A percentile compares a stretch with the other conserved stretches of the same genome.
phyloP scores from a whole-genome alignment of 306 rosid species.

The Medicago ruthenica region DNA sequence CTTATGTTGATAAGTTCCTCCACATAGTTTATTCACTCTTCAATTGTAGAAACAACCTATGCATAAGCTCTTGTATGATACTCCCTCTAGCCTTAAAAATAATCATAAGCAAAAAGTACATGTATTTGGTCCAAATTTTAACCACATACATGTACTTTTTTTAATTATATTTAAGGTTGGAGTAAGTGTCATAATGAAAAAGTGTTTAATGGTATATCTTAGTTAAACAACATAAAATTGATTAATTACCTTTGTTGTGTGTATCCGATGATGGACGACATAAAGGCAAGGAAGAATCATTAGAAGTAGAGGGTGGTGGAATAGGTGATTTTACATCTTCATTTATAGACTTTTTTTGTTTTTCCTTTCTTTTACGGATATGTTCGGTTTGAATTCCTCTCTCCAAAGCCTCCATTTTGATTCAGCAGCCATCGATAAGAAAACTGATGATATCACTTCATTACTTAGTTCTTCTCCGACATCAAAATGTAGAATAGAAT shows the following conservation, averaged over 20 bases:
- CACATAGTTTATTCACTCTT: neutral
- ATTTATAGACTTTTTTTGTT: slow-evolving; percentile 4
- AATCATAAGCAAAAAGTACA: too few species aligned
- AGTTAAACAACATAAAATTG: neutral
- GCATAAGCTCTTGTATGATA: neutral
- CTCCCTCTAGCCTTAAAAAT: too few species aligned
- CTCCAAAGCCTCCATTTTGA: slow-evolving; percentile 44
- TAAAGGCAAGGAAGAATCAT: slow-evolving; percentile 35
- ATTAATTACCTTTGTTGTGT: slow-evolving; percentile 54
- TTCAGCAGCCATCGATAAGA: slow-evolving; percentile 61
- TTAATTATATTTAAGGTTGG: too few species aligned
- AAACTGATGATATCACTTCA: too few species aligned
- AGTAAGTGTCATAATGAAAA: neutral
- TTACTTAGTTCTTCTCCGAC: too few species aligned
- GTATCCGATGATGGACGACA: slow-evolving; percentile 40
- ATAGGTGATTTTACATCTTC: slow-evolving; percentile 36
- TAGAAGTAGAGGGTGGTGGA: slow-evolving; percentile 37
- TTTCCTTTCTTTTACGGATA: slow-evolving; percentile 55
- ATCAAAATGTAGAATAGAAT: too few species aligned
- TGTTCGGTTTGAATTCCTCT: slow-evolving; percentile 34
- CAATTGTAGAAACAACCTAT: neutral
- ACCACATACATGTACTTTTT: too few species aligned
- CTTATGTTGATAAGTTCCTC: neutral
- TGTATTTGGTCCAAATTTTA: too few species aligned
- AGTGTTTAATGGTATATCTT: neutral